Percentiles rank a stretch among this genome's conserved stretches.
Evolutionary conservation across 2,329 filamentous ascomycete species (phyloP).

Genomic region (Colletotrichum sp.): DNA sequence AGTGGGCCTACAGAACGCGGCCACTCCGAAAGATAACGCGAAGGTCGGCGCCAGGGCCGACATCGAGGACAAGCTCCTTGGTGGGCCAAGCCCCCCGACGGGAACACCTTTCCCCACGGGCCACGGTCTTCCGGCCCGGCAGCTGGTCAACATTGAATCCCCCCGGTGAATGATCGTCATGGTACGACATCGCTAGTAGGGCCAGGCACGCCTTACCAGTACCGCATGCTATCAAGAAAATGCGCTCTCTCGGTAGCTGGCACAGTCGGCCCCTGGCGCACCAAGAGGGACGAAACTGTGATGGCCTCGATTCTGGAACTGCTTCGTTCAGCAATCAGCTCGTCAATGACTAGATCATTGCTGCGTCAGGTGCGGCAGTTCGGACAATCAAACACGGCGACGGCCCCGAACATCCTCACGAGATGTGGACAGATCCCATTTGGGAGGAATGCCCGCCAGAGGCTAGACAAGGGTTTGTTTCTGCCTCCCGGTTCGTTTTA

Average conservation of each 20-base stretch:
- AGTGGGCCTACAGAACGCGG: not conserved
- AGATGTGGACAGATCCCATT: not conserved
- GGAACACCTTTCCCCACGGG: not conserved
- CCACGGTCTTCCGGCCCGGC: not conserved
- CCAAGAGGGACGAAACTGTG: not conserved
- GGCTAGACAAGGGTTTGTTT: not conserved
- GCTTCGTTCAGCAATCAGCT: not conserved
- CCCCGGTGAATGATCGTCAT: not conserved
- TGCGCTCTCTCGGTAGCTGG: not conserved
- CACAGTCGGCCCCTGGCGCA: not conserved
- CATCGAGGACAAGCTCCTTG: not conserved
- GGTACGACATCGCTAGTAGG: not conserved
- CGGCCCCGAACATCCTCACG: not conserved
- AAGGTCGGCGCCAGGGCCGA: not conserved
- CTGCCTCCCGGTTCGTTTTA: not conserved
- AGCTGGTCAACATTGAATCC: not conserved
- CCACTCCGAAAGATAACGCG: not conserved
- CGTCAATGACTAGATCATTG: not conserved
- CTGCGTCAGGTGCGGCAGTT: slow-evolving; percentile 27
- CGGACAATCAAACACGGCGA: slow-evolving; percentile 31
- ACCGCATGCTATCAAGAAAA: not conserved
- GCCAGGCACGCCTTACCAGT: not conserved
- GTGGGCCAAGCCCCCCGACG: not conserved
- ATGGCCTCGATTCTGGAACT: not conserved
- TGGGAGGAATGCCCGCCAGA: not conserved